A percentile compares a stretch with the other conserved stretches of the same genome.
phyloP scores from a whole-genome alignment of 2,329 filamentous ascomycete genomes.

The Epichloe aotearoae region DNA sequence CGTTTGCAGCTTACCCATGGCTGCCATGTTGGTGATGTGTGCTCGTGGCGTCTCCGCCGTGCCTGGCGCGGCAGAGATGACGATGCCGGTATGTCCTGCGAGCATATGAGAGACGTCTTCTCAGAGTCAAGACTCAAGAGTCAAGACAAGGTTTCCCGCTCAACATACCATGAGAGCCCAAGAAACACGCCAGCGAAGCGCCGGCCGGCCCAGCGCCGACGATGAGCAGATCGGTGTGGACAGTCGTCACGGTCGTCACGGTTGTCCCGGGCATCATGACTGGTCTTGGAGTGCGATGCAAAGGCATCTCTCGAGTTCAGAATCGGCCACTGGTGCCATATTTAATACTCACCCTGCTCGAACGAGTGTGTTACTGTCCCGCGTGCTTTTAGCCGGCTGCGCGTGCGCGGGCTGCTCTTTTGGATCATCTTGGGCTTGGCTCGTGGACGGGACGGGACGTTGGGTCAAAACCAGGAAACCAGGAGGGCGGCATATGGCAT shows the following conservation, averaged over 20 bases:
- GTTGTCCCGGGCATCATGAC: neutral
- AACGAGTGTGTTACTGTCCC: too few relatives aligned
- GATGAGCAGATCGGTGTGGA: constrained; percentile 33
- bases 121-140: neutral
- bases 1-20: constrained; percentile 20
- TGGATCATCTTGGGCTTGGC: too few relatives aligned
- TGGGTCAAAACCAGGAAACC: too few relatives aligned
- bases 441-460: neutral
- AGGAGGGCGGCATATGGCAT: too few relatives aligned
- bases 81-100: constrained; percentile 35
- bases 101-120: neutral
- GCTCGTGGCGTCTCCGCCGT: constrained; percentile 45
- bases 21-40: constrained; percentile 47
- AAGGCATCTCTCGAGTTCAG: neutral
- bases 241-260: neutral
- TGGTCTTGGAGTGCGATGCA: neutral
- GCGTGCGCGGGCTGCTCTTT: neutral
- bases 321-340: neutral
- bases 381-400: neutral
- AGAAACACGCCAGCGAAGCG: constrained; percentile 39
- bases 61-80: constrained; percentile 34
- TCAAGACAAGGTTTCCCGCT: too few relatives aligned
- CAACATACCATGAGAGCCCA: constrained; percentile 30
- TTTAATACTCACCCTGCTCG: neutral
- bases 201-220: constrained; percentile 41